phyloP scores from a whole-genome alignment of 2,329 filamentous ascomycete species.

The Scedosporium boydii region DNA sequence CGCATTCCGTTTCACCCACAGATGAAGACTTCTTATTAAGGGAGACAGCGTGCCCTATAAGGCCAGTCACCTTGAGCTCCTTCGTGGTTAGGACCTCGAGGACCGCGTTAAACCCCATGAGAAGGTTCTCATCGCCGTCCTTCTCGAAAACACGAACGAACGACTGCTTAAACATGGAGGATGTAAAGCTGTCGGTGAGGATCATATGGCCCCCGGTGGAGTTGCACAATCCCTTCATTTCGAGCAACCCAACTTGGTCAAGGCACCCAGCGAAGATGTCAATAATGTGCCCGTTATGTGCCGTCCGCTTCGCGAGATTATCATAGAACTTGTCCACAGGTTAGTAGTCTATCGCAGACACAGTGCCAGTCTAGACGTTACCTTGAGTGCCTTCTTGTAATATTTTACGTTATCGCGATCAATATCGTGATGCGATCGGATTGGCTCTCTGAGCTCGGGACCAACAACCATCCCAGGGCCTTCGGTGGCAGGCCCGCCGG shows the following conservation, averaged over 20 bases:
- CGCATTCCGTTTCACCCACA: constrained; percentile 95
- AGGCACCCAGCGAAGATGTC: constrained; percentile 97
- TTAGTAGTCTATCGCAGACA: constrained; percentile 15
- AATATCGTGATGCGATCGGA: constrained; percentile 97
- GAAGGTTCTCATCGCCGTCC: constrained; percentile 83
- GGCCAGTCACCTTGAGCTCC: constrained; percentile 92
- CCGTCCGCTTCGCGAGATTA: constrained; percentile 80
- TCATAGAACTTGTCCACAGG: constrained; percentile 68
- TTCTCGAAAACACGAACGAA: constrained; percentile 97
- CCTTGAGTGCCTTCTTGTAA: constrained; percentile 97
- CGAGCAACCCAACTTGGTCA: constrained; percentile 90
- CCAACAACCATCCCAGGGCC: constrained; percentile 96
- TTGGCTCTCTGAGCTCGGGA: constrained; percentile 89
- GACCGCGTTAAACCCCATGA: constrained; percentile 98
- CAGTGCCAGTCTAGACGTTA: constrained; percentile 22
- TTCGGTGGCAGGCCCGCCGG: constrained; percentile 88
- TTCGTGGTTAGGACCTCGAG: constrained; percentile 95
- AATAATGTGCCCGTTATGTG: constrained; percentile 94
- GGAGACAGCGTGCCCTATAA: constrained; percentile 94
- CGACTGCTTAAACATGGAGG: constrained; percentile 98
- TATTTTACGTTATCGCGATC: constrained; percentile 99
- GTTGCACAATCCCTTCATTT: constrained; percentile 97
- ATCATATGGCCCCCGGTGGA: constrained; percentile 98
- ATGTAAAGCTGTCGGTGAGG: constrained; percentile 94
- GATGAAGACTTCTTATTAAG: constrained; percentile 97